Conservation (phyloP, 225 moss, liverwort and hornwort genomes). For the Thuidium tamariscinum region DNA sequence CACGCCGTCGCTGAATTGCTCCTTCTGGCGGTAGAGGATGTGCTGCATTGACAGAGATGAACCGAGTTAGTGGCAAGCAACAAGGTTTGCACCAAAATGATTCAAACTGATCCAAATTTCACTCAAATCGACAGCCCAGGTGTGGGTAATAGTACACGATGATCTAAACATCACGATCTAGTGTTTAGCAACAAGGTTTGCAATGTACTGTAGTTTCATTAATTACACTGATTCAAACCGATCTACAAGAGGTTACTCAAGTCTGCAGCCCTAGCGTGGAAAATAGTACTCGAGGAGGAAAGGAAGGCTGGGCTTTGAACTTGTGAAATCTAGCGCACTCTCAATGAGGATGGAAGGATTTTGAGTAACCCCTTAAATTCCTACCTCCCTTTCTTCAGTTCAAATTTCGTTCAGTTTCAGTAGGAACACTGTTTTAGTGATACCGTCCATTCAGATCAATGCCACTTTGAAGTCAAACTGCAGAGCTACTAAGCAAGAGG, state of each 20-base stretch:
- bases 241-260: not conserved
- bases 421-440: not conserved
- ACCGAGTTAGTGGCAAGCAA: not conserved
- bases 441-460: no score
- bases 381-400: not conserved
- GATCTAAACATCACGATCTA: not conserved
- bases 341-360: no score
- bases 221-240: not conserved
- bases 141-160: not conserved
- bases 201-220: not conserved
- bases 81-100: not conserved
- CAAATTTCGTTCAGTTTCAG: no score
- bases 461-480: not conserved
- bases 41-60: constrained; percentile 22
- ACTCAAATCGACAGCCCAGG: not conserved
- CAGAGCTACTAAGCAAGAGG: not conserved
- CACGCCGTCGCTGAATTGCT: constrained; percentile 81
- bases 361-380: not conserved
- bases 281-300: not conserved
- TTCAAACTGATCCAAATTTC: no score
- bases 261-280: not conserved
- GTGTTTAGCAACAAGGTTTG: not conserved
- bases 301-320: not conserved
- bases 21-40: constrained; percentile 74
- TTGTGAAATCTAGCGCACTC: not conserved